A percentile compares a stretch with the other conserved stretches of the same genome.
Evolutionary conservation across 495 filamentous ascomycete genomes (phyloP).

Genomic region (Xylaria flabelliformis): DNA sequence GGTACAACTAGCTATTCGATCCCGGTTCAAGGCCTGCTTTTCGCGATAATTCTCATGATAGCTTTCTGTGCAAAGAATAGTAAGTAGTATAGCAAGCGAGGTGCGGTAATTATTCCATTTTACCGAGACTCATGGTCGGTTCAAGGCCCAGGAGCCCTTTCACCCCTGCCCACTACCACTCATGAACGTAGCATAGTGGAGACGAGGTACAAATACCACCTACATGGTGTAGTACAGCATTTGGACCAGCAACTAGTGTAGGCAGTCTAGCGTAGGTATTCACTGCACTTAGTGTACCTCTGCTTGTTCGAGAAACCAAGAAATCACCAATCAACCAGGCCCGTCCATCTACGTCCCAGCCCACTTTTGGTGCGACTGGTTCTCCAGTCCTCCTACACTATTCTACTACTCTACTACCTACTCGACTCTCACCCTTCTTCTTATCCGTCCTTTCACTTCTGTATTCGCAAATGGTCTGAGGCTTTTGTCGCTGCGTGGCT

Average conservation of each 20-base stretch:
- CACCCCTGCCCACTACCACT: background rate
- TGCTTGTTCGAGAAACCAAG: conserved; percentile 28
- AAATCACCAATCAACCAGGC: conserved; percentile 24
- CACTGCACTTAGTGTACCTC: conserved; percentile 11
- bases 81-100: conserved; percentile 11
- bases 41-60: background rate
- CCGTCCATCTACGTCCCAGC: conserved; percentile 21
- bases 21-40: background rate
- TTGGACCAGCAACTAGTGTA: background rate
- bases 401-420: background rate
- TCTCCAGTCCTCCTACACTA: background rate
- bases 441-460: conserved; percentile 10
- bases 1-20: background rate
- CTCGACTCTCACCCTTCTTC: background rate
- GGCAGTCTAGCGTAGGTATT: background rate
- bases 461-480: conserved; percentile 24
- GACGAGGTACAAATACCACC: background rate
- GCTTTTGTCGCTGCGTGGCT: conserved; percentile 19
- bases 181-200: background rate
- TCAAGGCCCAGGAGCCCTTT: background rate
- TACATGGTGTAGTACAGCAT: conserved; percentile 2
- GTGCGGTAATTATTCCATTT: conserved; percentile 22
- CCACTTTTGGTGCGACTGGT: conserved; percentile 25
- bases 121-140: conserved; percentile 1
- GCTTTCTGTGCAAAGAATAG: background rate